These are phyloP conservation scores for Rhododendron henanense DNA, from an alignment of 148 eudicot genomes.

Conservation along the genomic window DNA sequence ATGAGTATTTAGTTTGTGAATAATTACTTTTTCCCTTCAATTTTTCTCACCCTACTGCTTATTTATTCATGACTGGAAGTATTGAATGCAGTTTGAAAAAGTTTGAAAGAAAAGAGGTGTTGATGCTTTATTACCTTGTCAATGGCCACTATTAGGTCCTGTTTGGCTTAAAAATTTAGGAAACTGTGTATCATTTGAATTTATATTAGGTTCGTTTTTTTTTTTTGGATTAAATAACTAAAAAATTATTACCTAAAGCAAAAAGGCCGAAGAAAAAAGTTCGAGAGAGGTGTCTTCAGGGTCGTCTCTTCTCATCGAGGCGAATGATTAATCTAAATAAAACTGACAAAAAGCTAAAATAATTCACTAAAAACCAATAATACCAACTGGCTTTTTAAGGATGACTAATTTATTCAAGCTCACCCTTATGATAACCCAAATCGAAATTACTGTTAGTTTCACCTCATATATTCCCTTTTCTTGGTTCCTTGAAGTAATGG, in stretches of 20 bases:
- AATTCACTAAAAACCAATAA: neutral
- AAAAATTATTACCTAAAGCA: neutral
- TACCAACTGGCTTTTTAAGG: neutral
- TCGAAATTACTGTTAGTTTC: neutral
- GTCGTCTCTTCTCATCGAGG: neutral
- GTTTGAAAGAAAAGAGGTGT: neutral
- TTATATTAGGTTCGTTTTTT: neutral
- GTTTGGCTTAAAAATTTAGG: neutral
- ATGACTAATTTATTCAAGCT: neutral
- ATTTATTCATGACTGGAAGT: neutral
- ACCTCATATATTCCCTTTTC: neutral
- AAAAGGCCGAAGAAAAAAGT: neutral
- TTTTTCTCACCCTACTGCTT: neutral
- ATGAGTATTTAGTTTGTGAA: neutral
- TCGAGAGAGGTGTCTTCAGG: neutral
- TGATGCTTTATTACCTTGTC: neutral
- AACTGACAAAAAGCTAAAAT: neutral
- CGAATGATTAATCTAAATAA: neutral
- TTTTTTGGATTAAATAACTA: neutral
- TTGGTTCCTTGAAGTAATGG: neutral
- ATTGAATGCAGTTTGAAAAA: neutral
- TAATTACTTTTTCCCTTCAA: conserved; percentile 1
- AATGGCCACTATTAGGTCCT: neutral
- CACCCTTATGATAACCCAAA: neutral
- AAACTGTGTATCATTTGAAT: neutral